Evolutionary conservation across 1,284 basidiomycete species (phyloP), one percentile per base, ranked within the genome.

Genomic region (Cronartium quercuum): DNA sequence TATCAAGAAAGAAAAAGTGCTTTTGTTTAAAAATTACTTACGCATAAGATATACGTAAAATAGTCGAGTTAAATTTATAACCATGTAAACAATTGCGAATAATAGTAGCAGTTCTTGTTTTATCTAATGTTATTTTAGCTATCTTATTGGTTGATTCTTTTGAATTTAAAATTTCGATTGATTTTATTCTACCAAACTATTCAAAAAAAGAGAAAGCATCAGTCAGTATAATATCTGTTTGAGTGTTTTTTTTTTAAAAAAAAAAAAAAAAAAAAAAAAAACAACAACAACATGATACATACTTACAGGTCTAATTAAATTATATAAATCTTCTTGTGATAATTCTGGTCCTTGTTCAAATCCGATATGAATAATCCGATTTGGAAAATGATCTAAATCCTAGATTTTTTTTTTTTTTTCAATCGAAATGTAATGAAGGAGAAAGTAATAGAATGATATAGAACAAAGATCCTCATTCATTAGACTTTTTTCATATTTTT

Each of bases 21-120:
- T 42, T 18, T 44, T 47, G 63, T 44, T 12, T 65, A 65, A 24
- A 65, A 44, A 15, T 41, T 57, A 35, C 66, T 68, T 21, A 68
- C 41, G 37, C 37, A 71, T 58, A 66, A 57, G 3, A 60, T 58
- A 63, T 63, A 35, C 35, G 67, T 65, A 40, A 69, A 64, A 29
- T 80, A 81, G 63, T 82, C 2, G 84, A 81, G 24, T 84, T 29
- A 29, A 1, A 29, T 29, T 29, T 83, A 40, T 89, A 83, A 1
- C 92, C 91, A 80, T 98, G 91, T 0, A 94, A 83, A 76, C 88
- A 89, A 81, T 96, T 97, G 67, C 90, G 89, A 0, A 94, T 93
- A 44, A 90, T 87, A 0, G 90, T 87, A 0, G 94, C 90, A 0
- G 90, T 86, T 29, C 87, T 87, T 35, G 91, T 78, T 35, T 77